phyloP scores from a whole-genome alignment of 2,329 filamentous ascomycete genomes.

The Cercospora sesami region DNA sequence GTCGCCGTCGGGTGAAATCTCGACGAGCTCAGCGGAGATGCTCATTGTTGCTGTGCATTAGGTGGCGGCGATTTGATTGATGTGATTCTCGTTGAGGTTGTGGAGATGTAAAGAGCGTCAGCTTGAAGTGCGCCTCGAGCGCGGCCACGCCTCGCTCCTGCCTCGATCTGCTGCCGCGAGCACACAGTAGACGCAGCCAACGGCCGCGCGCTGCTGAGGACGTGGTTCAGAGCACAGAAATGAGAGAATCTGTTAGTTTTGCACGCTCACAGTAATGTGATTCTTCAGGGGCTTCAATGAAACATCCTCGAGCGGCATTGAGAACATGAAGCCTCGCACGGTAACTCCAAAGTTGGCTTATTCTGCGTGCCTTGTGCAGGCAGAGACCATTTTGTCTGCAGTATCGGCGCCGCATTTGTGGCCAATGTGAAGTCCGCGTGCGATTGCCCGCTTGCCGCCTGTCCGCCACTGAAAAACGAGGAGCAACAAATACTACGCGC shows the following conservation, averaged over 20 bases:
- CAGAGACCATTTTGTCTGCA: neutral
- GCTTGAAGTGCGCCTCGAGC: neutral
- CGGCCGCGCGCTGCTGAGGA: no score
- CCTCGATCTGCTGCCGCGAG: no score
- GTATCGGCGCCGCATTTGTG: neutral
- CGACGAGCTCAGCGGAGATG: neutral
- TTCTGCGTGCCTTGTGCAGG: neutral
- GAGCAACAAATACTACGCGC: no score
- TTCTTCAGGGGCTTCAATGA: no score
- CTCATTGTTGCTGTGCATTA: neutral
- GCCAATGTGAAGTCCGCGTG: neutral
- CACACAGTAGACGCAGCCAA: no score
- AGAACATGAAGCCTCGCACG: no score
- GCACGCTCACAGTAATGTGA: no score
- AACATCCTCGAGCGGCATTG: no score
- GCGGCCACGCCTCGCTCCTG: no score
- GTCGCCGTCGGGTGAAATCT: neutral
- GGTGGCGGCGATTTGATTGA: neutral
- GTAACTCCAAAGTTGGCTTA: neutral
- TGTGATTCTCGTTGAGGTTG: neutral
- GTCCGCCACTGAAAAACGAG: neutral
- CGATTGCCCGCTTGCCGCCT: neutral
- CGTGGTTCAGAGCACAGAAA: no score
- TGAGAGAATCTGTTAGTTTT: no score
- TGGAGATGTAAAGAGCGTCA: neutral